Base-by-base conservation (phyloP, 768 basidiomycete genomes). In the Tremella yokohamensis region DNA sequence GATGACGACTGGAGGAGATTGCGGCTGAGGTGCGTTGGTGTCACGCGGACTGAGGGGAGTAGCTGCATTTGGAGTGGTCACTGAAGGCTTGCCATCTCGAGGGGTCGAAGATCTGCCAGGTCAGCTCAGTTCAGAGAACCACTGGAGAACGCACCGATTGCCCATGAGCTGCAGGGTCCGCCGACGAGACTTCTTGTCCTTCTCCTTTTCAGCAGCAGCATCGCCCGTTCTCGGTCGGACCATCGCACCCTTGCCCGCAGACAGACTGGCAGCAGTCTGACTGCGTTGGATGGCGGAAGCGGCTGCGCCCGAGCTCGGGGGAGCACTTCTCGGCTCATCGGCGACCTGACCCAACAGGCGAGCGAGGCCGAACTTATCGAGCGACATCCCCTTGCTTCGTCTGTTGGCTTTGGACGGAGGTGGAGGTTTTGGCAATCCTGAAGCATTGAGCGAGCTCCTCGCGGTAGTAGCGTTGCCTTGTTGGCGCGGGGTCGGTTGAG, bases 121-220 rank as follows among this genome's bases (percentile, higher is more conserved):
- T 58, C 24, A 19, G 40, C 24, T 38, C 29, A 18, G 25, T 29
- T 49, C 38, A 40, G 39, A 25, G 45, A 15, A 18, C 40, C 24
- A 11, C 29, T 11, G 11, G 29, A 11, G 29, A 4, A 25, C 64
- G 56, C 16, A 72, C 62, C 69, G 48, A 70, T 89, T 87, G 1
- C 89, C 87, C 84, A 91, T 89, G 40, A 92, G 83, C 0, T 87
- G 90, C 61, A 96, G 80, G 0, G 91, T 93, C 76, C 88, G 91
- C 66, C 90, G 70, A 52, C 73, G 66, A 13, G 66, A 67, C 58
- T 74, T 73, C 62, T 74, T 77, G 80, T 84, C 89, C 39, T 77
- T 60, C 25, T 37, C 51, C 40, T 38, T 45, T 11, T 52, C 40
- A 19, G 20, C 37, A 15, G 12, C 40, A 7, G 40, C 39, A 12